A percentile compares a stretch with the other conserved stretches of the same genome.
Conservation (phyloP, 805 yeast genomes). For the Barnettozyma botsteinii region DNA sequence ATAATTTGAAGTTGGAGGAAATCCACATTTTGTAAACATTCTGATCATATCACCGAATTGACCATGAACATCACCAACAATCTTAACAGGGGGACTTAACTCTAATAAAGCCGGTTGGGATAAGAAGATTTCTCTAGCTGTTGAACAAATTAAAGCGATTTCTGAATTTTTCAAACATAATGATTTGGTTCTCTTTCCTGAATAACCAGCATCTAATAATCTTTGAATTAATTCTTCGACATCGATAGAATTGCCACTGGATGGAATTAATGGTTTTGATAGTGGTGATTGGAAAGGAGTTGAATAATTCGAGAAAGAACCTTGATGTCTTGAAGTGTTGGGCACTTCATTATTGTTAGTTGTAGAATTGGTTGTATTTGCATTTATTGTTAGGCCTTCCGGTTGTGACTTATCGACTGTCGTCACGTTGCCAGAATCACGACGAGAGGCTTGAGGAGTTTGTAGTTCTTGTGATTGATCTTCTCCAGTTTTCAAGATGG, state of each 20-base stretch:
- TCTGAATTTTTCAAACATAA: conserved; percentile 88
- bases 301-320: conserved; percentile 21
- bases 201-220: conserved; percentile 90
- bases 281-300: conserved; percentile 24
- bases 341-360: conserved; percentile 20
- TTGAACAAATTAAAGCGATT: conserved; percentile 78
- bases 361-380: not conserved
- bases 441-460: not conserved
- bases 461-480: conserved; percentile 8
- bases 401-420: not conserved
- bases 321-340: conserved; percentile 22
- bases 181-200: conserved; percentile 86
- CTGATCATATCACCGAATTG: conserved; percentile 95
- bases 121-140: conserved; percentile 83
- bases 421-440: conserved; percentile 3
- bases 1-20: conserved; percentile 98
- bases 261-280: conserved; percentile 19
- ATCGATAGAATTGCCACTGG: conserved; percentile 32
- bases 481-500: conserved; percentile 46
- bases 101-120: conserved; percentile 89
- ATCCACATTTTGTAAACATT: conserved; percentile 96
- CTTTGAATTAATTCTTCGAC: conserved; percentile 89
- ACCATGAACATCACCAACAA: conserved; percentile 98
- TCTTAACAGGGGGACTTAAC: conserved; percentile 79
- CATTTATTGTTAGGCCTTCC: conserved; percentile 1